Evolutionary conservation across 495 filamentous ascomycete species (phyloP).

Genomic region (Evansstolkia leycettana): DNA sequence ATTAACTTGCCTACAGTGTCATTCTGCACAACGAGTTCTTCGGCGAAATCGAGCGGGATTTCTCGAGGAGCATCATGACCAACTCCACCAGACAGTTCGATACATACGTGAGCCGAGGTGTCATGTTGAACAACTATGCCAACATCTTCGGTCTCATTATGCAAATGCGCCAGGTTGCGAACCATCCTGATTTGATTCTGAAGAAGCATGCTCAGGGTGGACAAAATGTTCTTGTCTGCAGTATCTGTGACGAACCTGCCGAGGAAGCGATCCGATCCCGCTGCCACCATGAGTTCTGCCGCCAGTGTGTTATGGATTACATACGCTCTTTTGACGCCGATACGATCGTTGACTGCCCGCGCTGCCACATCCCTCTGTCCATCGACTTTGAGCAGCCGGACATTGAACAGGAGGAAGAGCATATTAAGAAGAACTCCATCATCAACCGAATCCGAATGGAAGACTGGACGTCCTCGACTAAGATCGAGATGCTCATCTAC

Average conservation of each 20-base stretch:
- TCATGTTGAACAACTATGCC: slow-evolving; percentile 93
- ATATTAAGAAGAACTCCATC: slow-evolving; percentile 85
- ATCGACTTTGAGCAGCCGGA: slow-evolving; percentile 92
- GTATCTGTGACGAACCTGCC: slow-evolving; percentile 88
- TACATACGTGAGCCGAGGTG: slow-evolving; percentile 87
- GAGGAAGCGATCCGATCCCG: slow-evolving; percentile 86
- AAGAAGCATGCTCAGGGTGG: slow-evolving; percentile 76
- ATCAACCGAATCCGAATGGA: slow-evolving; percentile 97
- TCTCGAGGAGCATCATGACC: slow-evolving; percentile 90
- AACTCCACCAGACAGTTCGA: slow-evolving; percentile 80
- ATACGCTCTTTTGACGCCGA: slow-evolving; percentile 54
- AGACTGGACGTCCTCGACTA: slow-evolving; percentile 92
- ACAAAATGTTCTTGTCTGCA: slow-evolving; percentile 83
- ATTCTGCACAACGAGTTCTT: slow-evolving; percentile 89
- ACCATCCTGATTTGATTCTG: slow-evolving; percentile 88
- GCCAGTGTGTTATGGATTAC: slow-evolving; percentile 76
- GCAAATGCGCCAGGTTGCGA: slow-evolving; percentile 93
- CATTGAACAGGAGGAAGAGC: slow-evolving; percentile 72
- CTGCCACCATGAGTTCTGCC: slow-evolving; percentile 93
- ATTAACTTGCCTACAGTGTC: slow-evolving; percentile 28
- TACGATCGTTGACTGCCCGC: slow-evolving; percentile 67
- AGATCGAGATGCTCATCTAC: slow-evolving; percentile 92
- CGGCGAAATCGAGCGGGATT: slow-evolving; percentile 86
- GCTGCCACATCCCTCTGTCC: slow-evolving; percentile 76
- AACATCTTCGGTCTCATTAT: slow-evolving; percentile 76